These are phyloP conservation scores for Cladosporium halotolerans DNA, from an alignment of 2,329 filamentous ascomycete genomes.

Conservation along the genomic window DNA sequence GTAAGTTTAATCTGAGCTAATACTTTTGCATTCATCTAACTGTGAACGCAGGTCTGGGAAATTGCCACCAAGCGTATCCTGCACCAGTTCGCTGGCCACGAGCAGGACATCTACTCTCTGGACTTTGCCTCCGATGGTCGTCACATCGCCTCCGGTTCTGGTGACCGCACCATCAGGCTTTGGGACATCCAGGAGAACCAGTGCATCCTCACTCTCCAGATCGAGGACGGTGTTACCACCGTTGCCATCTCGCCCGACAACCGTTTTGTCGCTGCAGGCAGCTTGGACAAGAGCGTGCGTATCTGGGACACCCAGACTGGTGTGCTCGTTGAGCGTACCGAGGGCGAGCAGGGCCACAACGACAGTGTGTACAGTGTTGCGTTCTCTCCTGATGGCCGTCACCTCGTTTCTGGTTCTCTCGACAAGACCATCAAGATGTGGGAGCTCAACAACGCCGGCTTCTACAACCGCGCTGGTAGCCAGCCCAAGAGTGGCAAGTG, in stretches of 20 bases:
- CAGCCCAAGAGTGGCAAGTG: slow-evolving; percentile 77
- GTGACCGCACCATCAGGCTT: slow-evolving; percentile 86
- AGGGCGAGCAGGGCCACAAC: slow-evolving; percentile 90
- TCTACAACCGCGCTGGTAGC: slow-evolving; percentile 40
- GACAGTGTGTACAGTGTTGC: slow-evolving; percentile 96
- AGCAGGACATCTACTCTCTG: slow-evolving; percentile 96
- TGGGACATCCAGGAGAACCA: slow-evolving; percentile 89
- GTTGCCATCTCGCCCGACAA: slow-evolving; percentile 96
- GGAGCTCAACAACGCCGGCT: slow-evolving; percentile 65
- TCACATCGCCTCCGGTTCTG: slow-evolving; percentile 90
- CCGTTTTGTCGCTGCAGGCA: slow-evolving; percentile 88
- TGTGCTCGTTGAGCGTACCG: slow-evolving; percentile 81
- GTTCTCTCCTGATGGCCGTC: slow-evolving; percentile 87
- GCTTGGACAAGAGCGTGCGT: slow-evolving; percentile 92
- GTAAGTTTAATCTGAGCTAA: slow-evolving; percentile 1
- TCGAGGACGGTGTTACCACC: slow-evolving; percentile 95
- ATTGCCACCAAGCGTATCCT: slow-evolving; percentile 77
- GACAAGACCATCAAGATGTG: slow-evolving; percentile 99
- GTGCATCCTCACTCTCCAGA: slow-evolving; percentile 77
- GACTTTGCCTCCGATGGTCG: slow-evolving; percentile 92
- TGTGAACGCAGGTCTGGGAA: slow-evolving; percentile 74
- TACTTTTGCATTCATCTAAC: not conserved
- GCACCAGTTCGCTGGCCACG: slow-evolving; percentile 90
- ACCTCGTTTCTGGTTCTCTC: slow-evolving; percentile 87
- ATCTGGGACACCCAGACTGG: slow-evolving; percentile 91